Evolutionary conservation across 2,329 filamentous ascomycete genomes (phyloP), one percentile per base, ranked within the genome.

Genomic region (Botrytis sinoallii): DNA sequence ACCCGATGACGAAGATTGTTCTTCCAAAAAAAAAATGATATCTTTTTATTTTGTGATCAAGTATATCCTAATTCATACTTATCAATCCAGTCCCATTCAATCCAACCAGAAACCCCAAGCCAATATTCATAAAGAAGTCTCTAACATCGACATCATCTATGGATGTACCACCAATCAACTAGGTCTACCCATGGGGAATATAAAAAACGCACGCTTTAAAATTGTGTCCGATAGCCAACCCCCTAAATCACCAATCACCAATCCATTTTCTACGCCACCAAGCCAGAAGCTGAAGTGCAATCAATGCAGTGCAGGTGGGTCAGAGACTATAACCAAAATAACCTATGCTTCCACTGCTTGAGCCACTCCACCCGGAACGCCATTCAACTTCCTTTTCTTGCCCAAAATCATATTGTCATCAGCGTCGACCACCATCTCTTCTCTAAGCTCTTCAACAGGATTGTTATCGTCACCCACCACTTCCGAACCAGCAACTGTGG

Each of bases 401-500:
- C 73, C 78, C 60, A 80, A 70, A 8, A 77, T 76, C 75, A 77
- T 78, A 46, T 77, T 71, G 57, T 79, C 78, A 44, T 78, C 38
- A 32, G 38, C 35, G 44, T 76, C 75, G 18, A 79, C 73, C 32
- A 77, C 72, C 75, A 79, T 77, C 20, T 76, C 77, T n/a, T 81
- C 80, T 42, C 72, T 70, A 32, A 80, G 78, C 46, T 81, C 79
- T 72, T 80, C 78, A 68, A 80, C 79, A 8, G 73, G 74, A 63
- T 76, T 75, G 29, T 76, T 75, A 25, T 55, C 42, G 20, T 70
- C 60, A 1, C 86, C 86, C 73, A 89, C 81, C 61, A 91, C 85
- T 76, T 89, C 86, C 18, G 83, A 83, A 42, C 87, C 86, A 72
- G 85, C 84, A 25, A 91, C 88, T 20, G 88, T 85, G 1, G 90